Evolutionary conservation across 129 eudicot genomes (phyloP), one percentile per base, ranked within the genome.

Genomic region (Saposhnikovia divaricata): DNA sequence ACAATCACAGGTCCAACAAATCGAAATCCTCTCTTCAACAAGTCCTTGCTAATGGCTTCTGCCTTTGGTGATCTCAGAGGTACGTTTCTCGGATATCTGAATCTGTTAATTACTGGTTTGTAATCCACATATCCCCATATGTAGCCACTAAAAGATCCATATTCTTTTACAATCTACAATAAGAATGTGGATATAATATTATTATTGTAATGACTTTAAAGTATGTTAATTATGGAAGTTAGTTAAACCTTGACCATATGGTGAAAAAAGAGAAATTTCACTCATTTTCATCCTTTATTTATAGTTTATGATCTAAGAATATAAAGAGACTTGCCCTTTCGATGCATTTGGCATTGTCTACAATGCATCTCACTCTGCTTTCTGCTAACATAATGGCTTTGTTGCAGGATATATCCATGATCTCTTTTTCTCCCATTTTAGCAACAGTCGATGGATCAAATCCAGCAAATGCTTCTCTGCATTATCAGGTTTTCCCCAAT

Each of bases 321-420:
- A 43, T 23, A 39, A 14, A 3, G 75, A 39, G 75, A 75, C 89
- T 95, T 90, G 80, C 99, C 90, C 91, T 89, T 3, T 84, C 83
- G 47, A 96, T 96, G 94, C 95, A 93, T 87, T 89, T 96, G 80
- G 99, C 99, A 72, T 92, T 96, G 86, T 92, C 99, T 16, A 96
- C 90, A 42, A 96, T 89, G 86, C 93, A 92, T 78, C 99, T 90
- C 0, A 91, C 87, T 86, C 98, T 87, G 88, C 95, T 86, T 80
- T 96, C 99, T 1, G 97, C 91, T 79, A 96, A 73, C 81, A 83
- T 87, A 34, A 96, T 87, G 25, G 88, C 90, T 75, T 85, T 88
- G 86, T 96, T 89, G 37, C 91, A 88, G 65, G 92, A 86, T 77
- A 90, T 89, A 37, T 96, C 98, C 45, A 40, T 80, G 23, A 96